Evolutionary conservation across 768 basidiomycete genomes (phyloP).

Genomic region (Macrolepiota dolichaula): DNA sequence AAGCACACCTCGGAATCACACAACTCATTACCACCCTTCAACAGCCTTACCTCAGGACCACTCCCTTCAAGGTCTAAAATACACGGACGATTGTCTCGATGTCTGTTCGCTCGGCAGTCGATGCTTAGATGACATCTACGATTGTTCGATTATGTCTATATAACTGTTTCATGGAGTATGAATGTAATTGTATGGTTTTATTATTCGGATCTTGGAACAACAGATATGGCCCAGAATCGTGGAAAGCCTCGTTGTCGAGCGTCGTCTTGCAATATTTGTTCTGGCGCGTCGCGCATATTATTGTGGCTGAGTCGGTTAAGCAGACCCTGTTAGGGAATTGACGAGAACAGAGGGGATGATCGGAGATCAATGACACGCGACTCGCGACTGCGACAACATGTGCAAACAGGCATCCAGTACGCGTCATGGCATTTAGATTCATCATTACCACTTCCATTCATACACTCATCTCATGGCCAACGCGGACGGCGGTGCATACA

Average conservation of each 20-base stretch:
- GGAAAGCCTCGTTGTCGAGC: background rate
- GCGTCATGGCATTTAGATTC: slow-evolving; percentile 13
- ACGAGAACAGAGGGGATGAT: background rate
- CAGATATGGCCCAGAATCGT: background rate
- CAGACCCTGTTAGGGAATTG: background rate
- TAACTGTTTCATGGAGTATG: background rate
- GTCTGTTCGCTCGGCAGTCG: slow-evolving; percentile 10
- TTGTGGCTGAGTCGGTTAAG: background rate
- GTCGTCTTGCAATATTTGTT: background rate
- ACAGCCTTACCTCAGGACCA: slow-evolving; percentile 88
- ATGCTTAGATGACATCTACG: background rate
- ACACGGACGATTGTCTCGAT: slow-evolving; percentile 10
- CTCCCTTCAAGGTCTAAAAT: slow-evolving; percentile 45
- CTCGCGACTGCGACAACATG: slow-evolving; percentile 2
- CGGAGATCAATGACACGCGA: slow-evolving; percentile 4
- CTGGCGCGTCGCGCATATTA: background rate
- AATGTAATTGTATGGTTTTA: background rate
- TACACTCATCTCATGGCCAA: slow-evolving; percentile 57
- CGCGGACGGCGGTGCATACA: slow-evolving; percentile 81
- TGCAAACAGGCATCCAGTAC: slow-evolving; percentile 15
- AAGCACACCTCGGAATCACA: background rate
- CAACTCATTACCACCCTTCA: slow-evolving; percentile 9
- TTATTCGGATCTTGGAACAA: background rate
- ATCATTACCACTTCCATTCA: slow-evolving; percentile 19
- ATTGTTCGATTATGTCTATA: background rate